Percentiles rank a stretch among this genome's conserved stretches.
phyloP scores from a whole-genome alignment of 192 early-diverging fungal species.

The Coemansia erecta region DNA sequence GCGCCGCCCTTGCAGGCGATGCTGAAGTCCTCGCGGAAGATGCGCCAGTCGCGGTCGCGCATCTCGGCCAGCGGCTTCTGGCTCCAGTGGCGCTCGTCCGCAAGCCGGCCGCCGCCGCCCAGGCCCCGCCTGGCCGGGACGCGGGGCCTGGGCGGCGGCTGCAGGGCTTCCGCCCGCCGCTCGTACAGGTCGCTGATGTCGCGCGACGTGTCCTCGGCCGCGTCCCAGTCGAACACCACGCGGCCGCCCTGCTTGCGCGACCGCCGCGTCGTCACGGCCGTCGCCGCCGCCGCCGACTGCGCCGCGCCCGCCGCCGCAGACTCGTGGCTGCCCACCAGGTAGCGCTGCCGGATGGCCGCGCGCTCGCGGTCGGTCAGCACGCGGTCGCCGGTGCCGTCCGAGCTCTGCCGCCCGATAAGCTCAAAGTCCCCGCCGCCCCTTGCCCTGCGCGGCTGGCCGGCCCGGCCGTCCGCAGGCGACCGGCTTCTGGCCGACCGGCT shows the following conservation, averaged over 20 bases:
- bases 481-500: not conserved
- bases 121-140: too few species aligned
- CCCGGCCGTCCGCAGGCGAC: not conserved
- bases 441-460: not conserved
- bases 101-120: conserved; percentile 5
- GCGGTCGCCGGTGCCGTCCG: conserved; percentile 43
- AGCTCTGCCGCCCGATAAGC: conserved; percentile 25
- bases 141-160: not conserved
- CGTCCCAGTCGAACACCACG: conserved; percentile 98
- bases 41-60: conserved; percentile 98
- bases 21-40: conserved; percentile 98
- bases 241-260: conserved; percentile 86
- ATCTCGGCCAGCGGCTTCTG: conserved; percentile 89
- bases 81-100: conserved; percentile 93
- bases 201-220: conserved; percentile 89
- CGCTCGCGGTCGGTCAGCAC: conserved; percentile 58
- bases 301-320: not conserved
- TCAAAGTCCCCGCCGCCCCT: conserved; percentile 15
- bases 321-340: conserved; percentile 74
- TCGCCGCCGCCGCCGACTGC: not conserved
- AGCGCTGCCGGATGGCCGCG: conserved; percentile 70
- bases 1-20: conserved; percentile 91
- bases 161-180: not conserved
- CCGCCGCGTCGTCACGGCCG: conserved; percentile 60
- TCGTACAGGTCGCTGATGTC: conserved; percentile 92